These are phyloP conservation scores for Fusarium sambucinum DNA, from an alignment of 2,329 filamentous ascomycete genomes.

Conservation along the genomic window DNA sequence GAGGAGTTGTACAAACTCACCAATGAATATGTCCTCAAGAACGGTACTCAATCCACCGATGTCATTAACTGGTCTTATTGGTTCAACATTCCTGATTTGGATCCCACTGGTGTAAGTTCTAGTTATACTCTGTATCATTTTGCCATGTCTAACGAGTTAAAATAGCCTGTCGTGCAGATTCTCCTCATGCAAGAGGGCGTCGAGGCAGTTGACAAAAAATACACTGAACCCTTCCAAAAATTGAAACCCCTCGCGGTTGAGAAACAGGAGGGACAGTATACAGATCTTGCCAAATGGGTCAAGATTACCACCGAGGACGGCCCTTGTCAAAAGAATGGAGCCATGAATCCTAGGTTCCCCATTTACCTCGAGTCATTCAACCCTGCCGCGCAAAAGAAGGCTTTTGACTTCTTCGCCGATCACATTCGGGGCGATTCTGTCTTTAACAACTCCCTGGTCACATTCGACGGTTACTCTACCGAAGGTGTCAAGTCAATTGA, in stretches of 20 bases:
- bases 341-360: slow-evolving; percentile 42
- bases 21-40: slow-evolving; percentile 59
- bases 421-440: slow-evolving; percentile 13
- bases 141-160: not conserved
- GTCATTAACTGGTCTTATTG: slow-evolving; percentile 65
- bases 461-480: slow-evolving; percentile 67
- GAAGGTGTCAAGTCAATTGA: slow-evolving; percentile 50
- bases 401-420: slow-evolving; percentile 27
- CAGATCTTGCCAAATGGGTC: slow-evolving; percentile 38
- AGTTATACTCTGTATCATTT: not conserved
- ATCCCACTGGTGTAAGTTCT: slow-evolving; percentile 55
- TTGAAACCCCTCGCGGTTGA: slow-evolving; percentile 54
- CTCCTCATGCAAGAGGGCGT: slow-evolving; percentile 60
- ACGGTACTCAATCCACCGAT: slow-evolving; percentile 53
- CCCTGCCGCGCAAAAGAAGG: slow-evolving; percentile 25
- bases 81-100: slow-evolving; percentile 55
- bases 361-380: slow-evolving; percentile 38
- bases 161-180: slow-evolving; percentile 57
- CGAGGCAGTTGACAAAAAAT: slow-evolving; percentile 53
- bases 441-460: slow-evolving; percentile 55
- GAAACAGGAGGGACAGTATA: slow-evolving; percentile 36
- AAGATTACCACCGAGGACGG: slow-evolving; percentile 20
- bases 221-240: slow-evolving; percentile 58
- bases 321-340: slow-evolving; percentile 39
- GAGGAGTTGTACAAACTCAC: slow-evolving; percentile 60